Percentiles rank a stretch among this genome's conserved stretches.
Evolutionary conservation across 768 basidiomycete genomes (phyloP).

Genomic region (Mycena vulgaris): DNA sequence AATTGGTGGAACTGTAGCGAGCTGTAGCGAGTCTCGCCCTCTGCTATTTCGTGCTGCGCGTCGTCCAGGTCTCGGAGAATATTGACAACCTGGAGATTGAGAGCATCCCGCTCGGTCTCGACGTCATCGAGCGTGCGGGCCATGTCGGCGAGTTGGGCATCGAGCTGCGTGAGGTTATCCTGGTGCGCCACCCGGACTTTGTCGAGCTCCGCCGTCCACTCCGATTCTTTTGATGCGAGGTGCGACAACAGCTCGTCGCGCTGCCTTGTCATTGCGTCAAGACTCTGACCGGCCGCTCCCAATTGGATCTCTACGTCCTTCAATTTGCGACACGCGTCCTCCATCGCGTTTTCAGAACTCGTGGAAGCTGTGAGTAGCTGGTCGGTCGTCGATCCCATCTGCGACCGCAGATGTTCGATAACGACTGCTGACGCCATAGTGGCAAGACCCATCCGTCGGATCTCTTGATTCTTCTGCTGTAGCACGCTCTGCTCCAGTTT

Average conservation of each 20-base stretch:
- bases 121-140: conserved; percentile 65
- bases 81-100: conserved; percentile 75
- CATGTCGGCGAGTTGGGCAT: conserved; percentile 61
- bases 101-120: conserved; percentile 77
- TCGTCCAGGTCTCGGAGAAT: conserved; percentile 70
- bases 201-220: conserved; percentile 51
- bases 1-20: conserved; percentile 78
- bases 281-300: conserved; percentile 48
- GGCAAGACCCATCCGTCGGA: conserved; percentile 51
- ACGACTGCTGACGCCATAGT: conserved; percentile 56
- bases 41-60: conserved; percentile 67
- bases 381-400: conserved; percentile 33
- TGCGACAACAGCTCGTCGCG: conserved; percentile 53
- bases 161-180: conserved; percentile 56
- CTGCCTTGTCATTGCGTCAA: conserved; percentile 56
- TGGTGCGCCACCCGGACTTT: conserved; percentile 45
- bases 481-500: conserved; percentile 39
- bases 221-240: conserved; percentile 50
- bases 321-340: conserved; percentile 42
- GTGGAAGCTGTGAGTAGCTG: conserved; percentile 23
- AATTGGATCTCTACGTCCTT: conserved; percentile 53
- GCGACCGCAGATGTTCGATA: conserved; percentile 55
- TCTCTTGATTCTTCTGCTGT: conserved; percentile 46
- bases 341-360: conserved; percentile 41
- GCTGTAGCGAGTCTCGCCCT: conserved; percentile 74